A percentile compares a stretch with the other conserved stretches of the same genome.
phyloP scores from a whole-genome alignment of 495 filamentous ascomycete genomes.

The Penicillium coprophilum region DNA sequence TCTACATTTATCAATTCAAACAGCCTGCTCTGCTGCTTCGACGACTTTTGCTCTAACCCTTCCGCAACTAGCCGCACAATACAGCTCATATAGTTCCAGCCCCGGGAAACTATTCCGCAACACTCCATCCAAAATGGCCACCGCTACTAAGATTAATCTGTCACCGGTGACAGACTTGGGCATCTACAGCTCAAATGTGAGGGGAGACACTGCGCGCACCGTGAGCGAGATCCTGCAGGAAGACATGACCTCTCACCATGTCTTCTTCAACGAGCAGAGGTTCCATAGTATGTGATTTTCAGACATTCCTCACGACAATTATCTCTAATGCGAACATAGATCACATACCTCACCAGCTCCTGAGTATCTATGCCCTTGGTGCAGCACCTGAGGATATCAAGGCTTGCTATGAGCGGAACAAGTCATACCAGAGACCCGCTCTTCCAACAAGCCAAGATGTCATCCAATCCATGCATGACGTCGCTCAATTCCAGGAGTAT shows the following conservation, averaged over 20 bases:
- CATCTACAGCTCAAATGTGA: slow-evolving; percentile 53
- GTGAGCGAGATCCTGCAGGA: slow-evolving; percentile 67
- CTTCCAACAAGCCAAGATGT: slow-evolving; percentile 41
- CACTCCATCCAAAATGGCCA: slow-evolving; percentile 52
- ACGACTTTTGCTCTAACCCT: neutral
- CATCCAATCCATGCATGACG: slow-evolving; percentile 53
- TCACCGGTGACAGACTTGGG: slow-evolving; percentile 54
- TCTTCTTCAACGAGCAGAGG: slow-evolving; percentile 69
- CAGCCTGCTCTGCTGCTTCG: neutral
- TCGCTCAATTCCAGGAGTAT: slow-evolving; percentile 50
- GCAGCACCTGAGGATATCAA: slow-evolving; percentile 57
- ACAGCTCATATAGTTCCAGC: neutral
- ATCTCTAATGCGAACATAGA: slow-evolving; percentile 28
- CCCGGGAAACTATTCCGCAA: neutral
- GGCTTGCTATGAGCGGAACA: slow-evolving; percentile 58
- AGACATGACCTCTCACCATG: slow-evolving; percentile 72
- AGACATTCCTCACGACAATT: neutral
- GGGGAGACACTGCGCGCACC: slow-evolving; percentile 56
- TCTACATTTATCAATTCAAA: neutral
- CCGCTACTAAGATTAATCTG: slow-evolving; percentile 61
- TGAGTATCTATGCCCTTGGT: slow-evolving; percentile 75
- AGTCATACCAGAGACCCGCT: slow-evolving; percentile 57
- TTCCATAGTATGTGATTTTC: slow-evolving; percentile 60
- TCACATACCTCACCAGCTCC: slow-evolving; percentile 71
- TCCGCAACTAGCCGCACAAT: slow-evolving; percentile 2